These are phyloP conservation scores for Cutaneotrichosporon curvatum DNA, from an alignment of 1,284 basidiomycete species.

Conservation along the genomic window DNA sequence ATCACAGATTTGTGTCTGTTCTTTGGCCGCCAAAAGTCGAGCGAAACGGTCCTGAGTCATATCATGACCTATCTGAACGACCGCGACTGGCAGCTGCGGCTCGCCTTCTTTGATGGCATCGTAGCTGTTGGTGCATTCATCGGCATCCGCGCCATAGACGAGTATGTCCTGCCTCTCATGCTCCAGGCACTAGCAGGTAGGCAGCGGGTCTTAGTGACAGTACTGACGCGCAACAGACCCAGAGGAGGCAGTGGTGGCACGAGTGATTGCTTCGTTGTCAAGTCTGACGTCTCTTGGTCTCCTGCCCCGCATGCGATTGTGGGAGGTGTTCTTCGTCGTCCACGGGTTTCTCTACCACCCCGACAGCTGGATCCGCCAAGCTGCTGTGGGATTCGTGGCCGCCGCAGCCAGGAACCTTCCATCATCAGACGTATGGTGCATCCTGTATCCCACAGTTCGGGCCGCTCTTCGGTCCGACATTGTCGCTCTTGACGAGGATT, in stretches of 20 bases:
- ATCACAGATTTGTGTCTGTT: slow-evolving; percentile 87
- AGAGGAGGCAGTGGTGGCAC: slow-evolving; percentile 86
- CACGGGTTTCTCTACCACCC: slow-evolving; percentile 91
- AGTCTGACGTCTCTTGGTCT: slow-evolving; percentile 78
- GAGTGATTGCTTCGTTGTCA: slow-evolving; percentile 75
- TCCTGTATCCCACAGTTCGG: slow-evolving; percentile 82
- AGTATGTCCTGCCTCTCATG: slow-evolving; percentile 85
- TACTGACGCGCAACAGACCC: slow-evolving; percentile 56
- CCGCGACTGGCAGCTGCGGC: slow-evolving; percentile 80
- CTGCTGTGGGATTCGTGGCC: slow-evolving; percentile 79
- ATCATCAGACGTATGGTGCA: slow-evolving; percentile 87
- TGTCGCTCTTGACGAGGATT: slow-evolving; percentile 64
- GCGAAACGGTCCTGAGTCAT: slow-evolving; percentile 89
- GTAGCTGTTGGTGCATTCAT: slow-evolving; percentile 90
- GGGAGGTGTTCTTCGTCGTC: slow-evolving; percentile 83
- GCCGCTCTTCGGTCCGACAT: slow-evolving; percentile 82
- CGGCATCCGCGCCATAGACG: slow-evolving; percentile 65
- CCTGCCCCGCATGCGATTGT: slow-evolving; percentile 84
- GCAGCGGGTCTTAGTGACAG: slow-evolving; percentile 26
- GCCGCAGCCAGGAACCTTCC: slow-evolving; percentile 72
- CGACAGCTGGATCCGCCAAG: slow-evolving; percentile 92
- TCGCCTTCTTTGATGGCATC: slow-evolving; percentile 91
- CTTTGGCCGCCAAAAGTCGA: slow-evolving; percentile 83
- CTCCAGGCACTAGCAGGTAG: slow-evolving; percentile 81
- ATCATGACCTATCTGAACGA: slow-evolving; percentile 99